Conservation (phyloP, 2,329 filamentous ascomycete species). For the Penicillium sclerotigenum region DNA sequence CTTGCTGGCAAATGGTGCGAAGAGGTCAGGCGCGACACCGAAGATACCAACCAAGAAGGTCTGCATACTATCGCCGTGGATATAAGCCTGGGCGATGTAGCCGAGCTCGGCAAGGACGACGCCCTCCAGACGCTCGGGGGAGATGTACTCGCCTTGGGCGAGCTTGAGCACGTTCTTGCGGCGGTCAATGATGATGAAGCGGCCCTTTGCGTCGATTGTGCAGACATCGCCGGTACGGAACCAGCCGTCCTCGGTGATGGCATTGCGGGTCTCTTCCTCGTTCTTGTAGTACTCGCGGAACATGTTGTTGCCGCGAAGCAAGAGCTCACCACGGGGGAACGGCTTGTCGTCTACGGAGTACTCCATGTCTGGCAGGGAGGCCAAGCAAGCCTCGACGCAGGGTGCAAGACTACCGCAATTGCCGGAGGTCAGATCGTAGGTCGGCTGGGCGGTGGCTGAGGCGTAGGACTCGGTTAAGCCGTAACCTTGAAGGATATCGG, state of each 20-base stretch:
- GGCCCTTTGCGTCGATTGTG: conserved; percentile 76
- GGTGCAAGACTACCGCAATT: conserved; percentile 75
- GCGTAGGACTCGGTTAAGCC: conserved; percentile 94
- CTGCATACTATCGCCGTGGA: conserved; percentile 85
- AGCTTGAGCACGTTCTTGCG: conserved; percentile 99
- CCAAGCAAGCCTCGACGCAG: conserved; percentile 70
- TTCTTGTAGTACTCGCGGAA: conserved; percentile 92
- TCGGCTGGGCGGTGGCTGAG: conserved; percentile 65
- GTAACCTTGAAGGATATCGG: conserved; percentile 80
- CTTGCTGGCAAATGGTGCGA: conserved; percentile 76
- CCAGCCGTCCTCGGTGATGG: conserved; percentile 85
- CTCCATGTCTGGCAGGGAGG: conserved; percentile 90
- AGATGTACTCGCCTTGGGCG: conserved; percentile 96
- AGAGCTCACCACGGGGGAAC: conserved; percentile 81
- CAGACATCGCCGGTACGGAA: conserved; percentile 95
- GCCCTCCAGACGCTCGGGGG: conserved; percentile 94
- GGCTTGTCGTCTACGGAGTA: conserved; percentile 87
- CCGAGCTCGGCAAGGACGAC: conserved; percentile 80
- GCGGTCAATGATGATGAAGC: conserved; percentile 90
- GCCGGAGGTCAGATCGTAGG: conserved; percentile 69
- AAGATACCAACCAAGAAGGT: conserved; percentile 81
- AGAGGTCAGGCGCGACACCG: conserved; percentile 78
- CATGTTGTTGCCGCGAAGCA: conserved; percentile 74
- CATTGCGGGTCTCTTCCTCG: conserved; percentile 77
- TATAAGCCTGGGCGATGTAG: conserved; percentile 75